Evolutionary conservation across 2,329 filamentous ascomycete genomes (phyloP), one percentile per base, ranked within the genome.

Genomic region (Ascochyta koolunga): DNA sequence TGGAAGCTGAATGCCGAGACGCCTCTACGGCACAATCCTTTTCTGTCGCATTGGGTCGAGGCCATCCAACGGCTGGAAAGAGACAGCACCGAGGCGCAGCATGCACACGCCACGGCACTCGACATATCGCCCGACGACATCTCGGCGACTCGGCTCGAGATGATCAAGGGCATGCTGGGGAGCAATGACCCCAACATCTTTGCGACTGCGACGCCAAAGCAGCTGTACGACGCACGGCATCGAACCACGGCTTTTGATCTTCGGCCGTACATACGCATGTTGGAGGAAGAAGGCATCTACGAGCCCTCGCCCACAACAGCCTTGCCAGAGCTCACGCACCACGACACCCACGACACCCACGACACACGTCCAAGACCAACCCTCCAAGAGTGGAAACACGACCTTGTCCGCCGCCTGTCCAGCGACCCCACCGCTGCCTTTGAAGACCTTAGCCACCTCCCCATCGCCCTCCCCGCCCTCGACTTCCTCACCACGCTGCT

Each of bases 1-100:
- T 76, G 67, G 65, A 50, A 50, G 13, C 46, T 73, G 54, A 70
- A 73, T 35, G 56, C 65, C 29, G 41, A 48, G 4, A 73, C 64
- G 2, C 62, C 67, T 15, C 60, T 77, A 6, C 58, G 64, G 25
- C 53, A 67, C 38, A 76, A 77, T 35, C 75, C 75, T 1, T 77
- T 75, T 54, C 62, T 78, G 18, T 65, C 68, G 4, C 73, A 77
- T 43, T 78, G 75, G 75, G 69, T 77, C 35, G 72, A 76, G 57
- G 65, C 69, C 1, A 49, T 75, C 4, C 61, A 67, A 49, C 50
- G 62, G 5, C 56, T 67, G 3, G 54, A 60, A 1, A 35, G 19
- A 21, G 37, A 46, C 5, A 25, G 31, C 19, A 19, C 22, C 6
- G 16, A 19, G 18, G 25, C 9, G 8, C n/a, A 21, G 35, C 22